Conservation (phyloP, 2,329 filamentous ascomycete genomes). For the Alternaria dauci region DNA sequence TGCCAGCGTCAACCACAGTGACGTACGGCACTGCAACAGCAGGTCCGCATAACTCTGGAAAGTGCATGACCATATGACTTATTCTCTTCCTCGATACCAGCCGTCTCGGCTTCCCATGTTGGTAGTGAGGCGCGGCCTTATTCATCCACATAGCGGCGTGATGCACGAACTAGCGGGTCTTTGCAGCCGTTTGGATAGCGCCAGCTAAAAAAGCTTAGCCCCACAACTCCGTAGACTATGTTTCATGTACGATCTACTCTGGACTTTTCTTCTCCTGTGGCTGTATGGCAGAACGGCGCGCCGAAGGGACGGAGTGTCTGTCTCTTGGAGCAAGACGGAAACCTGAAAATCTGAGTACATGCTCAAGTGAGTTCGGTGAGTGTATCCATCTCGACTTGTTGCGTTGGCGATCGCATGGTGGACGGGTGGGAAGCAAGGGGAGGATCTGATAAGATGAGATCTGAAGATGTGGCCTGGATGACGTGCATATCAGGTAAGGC, state of each 20-base stretch:
- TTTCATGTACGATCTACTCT: constrained; percentile 3
- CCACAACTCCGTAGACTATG: constrained; percentile 10
- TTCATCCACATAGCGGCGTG: constrained; percentile 19
- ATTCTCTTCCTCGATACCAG: neutral
- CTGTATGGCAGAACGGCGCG: neutral
- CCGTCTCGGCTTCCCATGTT: neutral
- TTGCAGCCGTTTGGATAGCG: constrained; percentile 19
- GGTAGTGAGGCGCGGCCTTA: constrained; percentile 8
- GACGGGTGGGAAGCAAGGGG: constrained; percentile 9
- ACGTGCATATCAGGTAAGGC: constrained; percentile 29
- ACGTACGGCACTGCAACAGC: too few species aligned
- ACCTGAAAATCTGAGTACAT: neutral
- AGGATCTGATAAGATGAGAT: constrained; percentile 34
- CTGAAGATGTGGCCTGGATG: constrained; percentile 24
- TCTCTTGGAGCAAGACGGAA: too few species aligned
- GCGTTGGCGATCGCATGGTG: constrained; percentile 4
- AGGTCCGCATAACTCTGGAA: neutral
- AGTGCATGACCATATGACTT: neutral
- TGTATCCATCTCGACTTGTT: neutral
- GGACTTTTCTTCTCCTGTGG: neutral
- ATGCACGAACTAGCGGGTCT: constrained; percentile 33
- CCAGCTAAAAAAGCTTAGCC: constrained; percentile 26
- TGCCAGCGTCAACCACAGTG: neutral
- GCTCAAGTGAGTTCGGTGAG: neutral
- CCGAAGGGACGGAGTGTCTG: neutral